Evolutionary conservation across 2,329 filamentous ascomycete species (phyloP).

Genomic region (Aureobasidium sp.): DNA sequence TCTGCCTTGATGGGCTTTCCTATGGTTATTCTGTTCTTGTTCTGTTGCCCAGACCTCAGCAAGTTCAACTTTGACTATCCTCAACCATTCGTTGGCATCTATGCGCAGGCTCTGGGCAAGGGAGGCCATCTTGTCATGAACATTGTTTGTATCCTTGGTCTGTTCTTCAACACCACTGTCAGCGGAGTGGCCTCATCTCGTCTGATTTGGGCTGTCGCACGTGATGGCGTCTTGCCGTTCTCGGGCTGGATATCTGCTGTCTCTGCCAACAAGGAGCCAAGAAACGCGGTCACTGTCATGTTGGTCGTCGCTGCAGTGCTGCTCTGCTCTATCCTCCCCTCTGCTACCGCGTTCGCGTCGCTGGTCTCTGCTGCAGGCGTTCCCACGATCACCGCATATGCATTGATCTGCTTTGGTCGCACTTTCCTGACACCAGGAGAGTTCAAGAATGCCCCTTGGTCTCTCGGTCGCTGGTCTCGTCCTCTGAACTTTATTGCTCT

Average conservation of each 20-base stretch:
- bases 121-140: conserved; percentile 57
- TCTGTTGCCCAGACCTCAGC: conserved; percentile 50
- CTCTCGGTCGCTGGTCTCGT: conserved; percentile 31
- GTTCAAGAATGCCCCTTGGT: conserved; percentile 32
- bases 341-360: conserved; percentile 35
- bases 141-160: conserved; percentile 45
- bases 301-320: conserved; percentile 48
- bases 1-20: conserved; percentile 51
- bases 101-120: conserved; percentile 49
- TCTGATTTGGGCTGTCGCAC: conserved; percentile 56
- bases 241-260: conserved; percentile 53
- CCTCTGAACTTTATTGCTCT: conserved; percentile 32
- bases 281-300: conserved; percentile 54
- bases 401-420: conserved; percentile 38
- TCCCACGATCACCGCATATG: conserved; percentile 36
- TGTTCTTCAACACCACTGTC: conserved; percentile 53
- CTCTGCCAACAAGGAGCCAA: conserved; percentile 48
- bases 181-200: conserved; percentile 53
- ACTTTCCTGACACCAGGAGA: conserved; percentile 32
- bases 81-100: conserved; percentile 54
- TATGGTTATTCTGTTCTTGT: conserved; percentile 53
- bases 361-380: conserved; percentile 35
- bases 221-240: conserved; percentile 55
- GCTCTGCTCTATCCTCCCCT: conserved; percentile 54
- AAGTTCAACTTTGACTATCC: conserved; percentile 48